Evolutionary conservation across 345 rosid species (phyloP).

Genomic region (Microthlaspi erraticum): DNA sequence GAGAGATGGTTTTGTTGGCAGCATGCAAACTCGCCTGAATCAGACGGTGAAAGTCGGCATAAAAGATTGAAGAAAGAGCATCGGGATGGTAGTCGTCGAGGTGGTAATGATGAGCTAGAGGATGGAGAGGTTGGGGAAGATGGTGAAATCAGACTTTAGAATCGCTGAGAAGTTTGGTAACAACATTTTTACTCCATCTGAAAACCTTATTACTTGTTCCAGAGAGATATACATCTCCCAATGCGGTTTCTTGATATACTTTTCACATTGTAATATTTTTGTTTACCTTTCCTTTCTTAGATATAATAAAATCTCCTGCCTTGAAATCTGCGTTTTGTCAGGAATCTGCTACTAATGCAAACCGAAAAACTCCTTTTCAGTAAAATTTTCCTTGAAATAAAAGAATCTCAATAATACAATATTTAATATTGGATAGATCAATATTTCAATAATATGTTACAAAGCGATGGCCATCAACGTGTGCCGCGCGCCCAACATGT

Average conservation of each 20-base stretch:
- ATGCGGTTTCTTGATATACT: neutral
- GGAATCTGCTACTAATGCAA: too few relatives aligned
- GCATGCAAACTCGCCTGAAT: slow-evolving; percentile 74
- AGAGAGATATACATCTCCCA: neutral
- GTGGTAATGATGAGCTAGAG: slow-evolving; percentile 80
- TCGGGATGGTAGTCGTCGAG: slow-evolving; percentile 67
- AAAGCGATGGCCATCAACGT: too few relatives aligned
- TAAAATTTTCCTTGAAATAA: too few relatives aligned
- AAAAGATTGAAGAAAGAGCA: slow-evolving; percentile 81
- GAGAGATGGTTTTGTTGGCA: slow-evolving; percentile 14
- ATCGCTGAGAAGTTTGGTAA: slow-evolving; percentile 16
- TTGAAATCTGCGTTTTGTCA: too few relatives aligned
- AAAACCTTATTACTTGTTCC: neutral
- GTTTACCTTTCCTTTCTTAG: neutral
- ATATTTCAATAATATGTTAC: too few relatives aligned
- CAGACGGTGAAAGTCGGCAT: slow-evolving; percentile 78
- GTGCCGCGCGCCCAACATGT: too few relatives aligned
- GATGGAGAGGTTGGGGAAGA: slow-evolving; percentile 97
- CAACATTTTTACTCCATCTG: slow-evolving; percentile 10
- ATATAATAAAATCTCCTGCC: neutral
- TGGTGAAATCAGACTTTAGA: slow-evolving; percentile 70
- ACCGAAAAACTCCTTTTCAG: too few relatives aligned
- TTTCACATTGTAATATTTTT: neutral
- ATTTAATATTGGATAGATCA: too few relatives aligned
- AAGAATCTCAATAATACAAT: too few relatives aligned